These are phyloP conservation scores for Posidonia australis DNA, from an alignment of 106 monocot species.

Conservation along the genomic window DNA sequence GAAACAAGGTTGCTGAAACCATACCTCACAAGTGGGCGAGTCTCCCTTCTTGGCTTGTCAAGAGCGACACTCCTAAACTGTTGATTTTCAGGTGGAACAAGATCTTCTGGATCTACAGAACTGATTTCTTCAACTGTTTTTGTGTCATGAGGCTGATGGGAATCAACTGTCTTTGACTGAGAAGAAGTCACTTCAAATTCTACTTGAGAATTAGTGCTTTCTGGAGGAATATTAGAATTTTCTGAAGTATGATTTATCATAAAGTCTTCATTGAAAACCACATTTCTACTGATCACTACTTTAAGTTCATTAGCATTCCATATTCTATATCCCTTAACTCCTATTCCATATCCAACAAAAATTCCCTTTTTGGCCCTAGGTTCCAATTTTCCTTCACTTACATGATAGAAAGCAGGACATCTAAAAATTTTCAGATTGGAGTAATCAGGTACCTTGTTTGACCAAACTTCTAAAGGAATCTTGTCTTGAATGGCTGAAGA, in stretches of 20 bases:
- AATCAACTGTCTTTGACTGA: too few species aligned
- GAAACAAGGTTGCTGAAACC: not conserved
- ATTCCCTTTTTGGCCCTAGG: not conserved
- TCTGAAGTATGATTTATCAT: too few species aligned
- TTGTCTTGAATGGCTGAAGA: not conserved
- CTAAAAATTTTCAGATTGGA: not conserved
- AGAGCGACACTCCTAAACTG: not conserved
- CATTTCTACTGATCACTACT: too few species aligned
- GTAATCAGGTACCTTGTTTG: not conserved
- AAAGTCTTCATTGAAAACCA: too few species aligned
- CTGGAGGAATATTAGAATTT: too few species aligned
- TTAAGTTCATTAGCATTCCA: not conserved
- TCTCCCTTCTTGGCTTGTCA: not conserved
- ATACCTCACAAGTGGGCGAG: not conserved
- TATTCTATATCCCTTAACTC: not conserved
- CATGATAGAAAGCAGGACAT: not conserved
- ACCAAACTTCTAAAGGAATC: not conserved
- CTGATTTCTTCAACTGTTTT: not conserved
- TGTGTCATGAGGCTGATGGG: too few species aligned
- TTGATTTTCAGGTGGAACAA: not conserved
- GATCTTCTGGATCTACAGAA: not conserved
- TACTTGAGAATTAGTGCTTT: too few species aligned
- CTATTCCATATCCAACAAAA: not conserved
- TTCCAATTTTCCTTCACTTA: not conserved
- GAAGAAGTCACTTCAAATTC: too few species aligned